These are phyloP conservation scores for Xerocomus amazonicus DNA, from an alignment of 1,284 basidiomycete genomes.

Conservation along the genomic window DNA sequence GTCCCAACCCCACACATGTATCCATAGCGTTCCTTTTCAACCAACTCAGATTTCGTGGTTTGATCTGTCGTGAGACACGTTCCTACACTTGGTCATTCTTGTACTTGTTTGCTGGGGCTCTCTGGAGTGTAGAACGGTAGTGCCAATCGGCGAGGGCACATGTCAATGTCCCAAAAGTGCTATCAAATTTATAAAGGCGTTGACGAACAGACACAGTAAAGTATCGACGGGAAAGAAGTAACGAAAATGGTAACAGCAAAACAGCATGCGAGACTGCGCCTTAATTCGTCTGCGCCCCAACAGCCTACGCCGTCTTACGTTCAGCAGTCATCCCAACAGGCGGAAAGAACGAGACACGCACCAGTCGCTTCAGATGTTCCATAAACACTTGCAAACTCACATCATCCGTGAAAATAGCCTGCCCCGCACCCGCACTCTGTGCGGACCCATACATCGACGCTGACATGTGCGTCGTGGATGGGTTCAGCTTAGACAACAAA, in stretches of 20 bases:
- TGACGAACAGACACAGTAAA: conserved; percentile 8
- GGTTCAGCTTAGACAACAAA: conserved; percentile 94
- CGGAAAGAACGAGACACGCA: conserved; percentile 35
- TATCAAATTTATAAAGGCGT: background rate
- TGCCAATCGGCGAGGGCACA: too few species aligned
- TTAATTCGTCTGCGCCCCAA: conserved; percentile 68
- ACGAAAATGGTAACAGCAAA: background rate
- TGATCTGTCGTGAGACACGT: too few species aligned
- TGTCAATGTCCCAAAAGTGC: too few species aligned
- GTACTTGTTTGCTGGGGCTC: too few species aligned
- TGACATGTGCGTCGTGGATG: conserved; percentile 96
- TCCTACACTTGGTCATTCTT: too few species aligned
- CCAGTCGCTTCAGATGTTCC: conserved; percentile 90
- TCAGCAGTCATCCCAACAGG: background rate
- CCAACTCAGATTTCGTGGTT: too few species aligned
- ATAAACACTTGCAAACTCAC: conserved; percentile 97
- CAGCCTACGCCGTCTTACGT: conserved; percentile 40
- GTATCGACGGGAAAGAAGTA: conserved; percentile 9
- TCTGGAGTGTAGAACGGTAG: too few species aligned
- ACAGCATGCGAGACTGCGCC: background rate
- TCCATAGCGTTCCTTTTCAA: too few species aligned
- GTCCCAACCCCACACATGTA: too few species aligned
- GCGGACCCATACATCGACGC: conserved; percentile 81
- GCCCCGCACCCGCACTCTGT: conserved; percentile 63
- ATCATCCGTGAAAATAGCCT: conserved; percentile 98